A percentile compares a stretch with the other conserved stretches of the same genome.
These are phyloP conservation scores for Raffaelea ambrosiae DNA, from an alignment of 2,329 filamentous ascomycete genomes.

Conservation along the genomic window DNA sequence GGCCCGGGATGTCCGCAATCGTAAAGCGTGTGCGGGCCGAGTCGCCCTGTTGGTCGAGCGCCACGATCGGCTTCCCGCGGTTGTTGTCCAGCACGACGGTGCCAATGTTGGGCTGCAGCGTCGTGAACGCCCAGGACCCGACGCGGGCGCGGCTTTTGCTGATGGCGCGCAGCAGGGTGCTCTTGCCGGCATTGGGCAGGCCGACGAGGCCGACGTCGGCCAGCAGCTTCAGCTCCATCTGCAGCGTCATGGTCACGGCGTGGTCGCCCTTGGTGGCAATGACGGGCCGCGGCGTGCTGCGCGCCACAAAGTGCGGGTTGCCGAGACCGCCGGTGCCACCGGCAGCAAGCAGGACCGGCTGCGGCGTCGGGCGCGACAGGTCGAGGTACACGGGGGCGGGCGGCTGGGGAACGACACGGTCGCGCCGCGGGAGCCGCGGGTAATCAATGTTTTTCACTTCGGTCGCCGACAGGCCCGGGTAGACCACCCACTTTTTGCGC, in stretches of 20 bases:
- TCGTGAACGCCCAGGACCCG: conserved; percentile 95
- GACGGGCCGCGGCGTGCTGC: conserved; percentile 65
- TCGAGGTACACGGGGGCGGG: conserved; percentile 64
- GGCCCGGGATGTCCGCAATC: conserved; percentile 88
- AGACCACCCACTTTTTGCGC: conserved; percentile 75
- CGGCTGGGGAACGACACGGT: conserved; percentile 57
- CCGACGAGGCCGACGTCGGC: conserved; percentile 93
- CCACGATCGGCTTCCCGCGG: conserved; percentile 58
- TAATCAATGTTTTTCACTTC: conserved; percentile 51
- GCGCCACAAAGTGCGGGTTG: conserved; percentile 85
- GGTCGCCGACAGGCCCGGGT: conserved; percentile 65
- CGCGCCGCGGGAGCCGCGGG: conserved; percentile 42
- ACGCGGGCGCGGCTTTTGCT: conserved; percentile 84
- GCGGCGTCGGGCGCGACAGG: conserved; percentile 66
- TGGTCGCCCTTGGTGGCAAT: conserved; percentile 83
- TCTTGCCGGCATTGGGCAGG: conserved; percentile 92
- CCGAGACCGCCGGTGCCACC: conserved; percentile 85
- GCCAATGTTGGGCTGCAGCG: conserved; percentile 81
- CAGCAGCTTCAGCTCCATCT: conserved; percentile 88
- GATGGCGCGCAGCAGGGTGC: conserved; percentile 77
- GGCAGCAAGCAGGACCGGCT: conserved; percentile 75
- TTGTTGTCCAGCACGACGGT: conserved; percentile 89
- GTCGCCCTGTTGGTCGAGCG: conserved; percentile 32
- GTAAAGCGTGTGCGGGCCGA: conserved; percentile 71
- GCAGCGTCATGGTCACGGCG: conserved; percentile 68